These are phyloP conservation scores for Cryptosporidium ryanae DNA, from an alignment of 169 alveolate genomes.

Conservation along the genomic window DNA sequence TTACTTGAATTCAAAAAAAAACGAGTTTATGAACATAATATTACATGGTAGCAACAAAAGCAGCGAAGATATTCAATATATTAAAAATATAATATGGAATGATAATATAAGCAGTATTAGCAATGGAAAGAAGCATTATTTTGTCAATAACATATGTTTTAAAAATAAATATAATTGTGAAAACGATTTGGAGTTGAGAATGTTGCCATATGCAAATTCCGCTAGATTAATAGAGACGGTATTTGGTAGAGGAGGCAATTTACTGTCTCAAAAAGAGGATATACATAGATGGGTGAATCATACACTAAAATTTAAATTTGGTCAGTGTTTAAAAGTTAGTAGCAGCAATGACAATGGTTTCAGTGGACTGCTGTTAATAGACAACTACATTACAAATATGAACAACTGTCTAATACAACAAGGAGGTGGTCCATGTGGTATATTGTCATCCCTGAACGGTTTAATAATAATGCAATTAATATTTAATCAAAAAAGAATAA, in stretches of 20 bases:
- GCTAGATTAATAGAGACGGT: background rate
- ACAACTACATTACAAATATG: conserved; percentile 16
- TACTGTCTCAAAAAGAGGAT: conserved; percentile 41
- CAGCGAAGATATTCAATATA: conserved; percentile 19
- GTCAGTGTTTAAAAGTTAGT: background rate
- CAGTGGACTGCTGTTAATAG: background rate
- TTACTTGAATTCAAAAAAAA: conserved; percentile 17
- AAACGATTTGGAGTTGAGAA: conserved; percentile 22
- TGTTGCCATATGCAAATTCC: background rate
- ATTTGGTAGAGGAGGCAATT: conserved; percentile 1
- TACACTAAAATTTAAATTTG: conserved; percentile 4
- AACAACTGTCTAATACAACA: conserved; percentile 66
- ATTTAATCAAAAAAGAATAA: conserved; percentile 20
- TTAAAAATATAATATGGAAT: background rate
- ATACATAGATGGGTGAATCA: conserved; percentile 50
- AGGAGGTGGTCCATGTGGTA: conserved; percentile 78
- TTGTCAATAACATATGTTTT: background rate
- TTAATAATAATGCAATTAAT: conserved; percentile 45
- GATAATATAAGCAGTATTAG: background rate
- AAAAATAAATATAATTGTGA: conserved; percentile 7
- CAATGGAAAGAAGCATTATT: background rate
- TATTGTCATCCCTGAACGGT: conserved; percentile 68
- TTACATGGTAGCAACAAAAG: background rate
- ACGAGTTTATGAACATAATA: conserved; percentile 53
- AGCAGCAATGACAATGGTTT: background rate